Evolutionary conservation across 768 basidiomycete genomes (phyloP).

Genomic region (Auricularia sp.): DNA sequence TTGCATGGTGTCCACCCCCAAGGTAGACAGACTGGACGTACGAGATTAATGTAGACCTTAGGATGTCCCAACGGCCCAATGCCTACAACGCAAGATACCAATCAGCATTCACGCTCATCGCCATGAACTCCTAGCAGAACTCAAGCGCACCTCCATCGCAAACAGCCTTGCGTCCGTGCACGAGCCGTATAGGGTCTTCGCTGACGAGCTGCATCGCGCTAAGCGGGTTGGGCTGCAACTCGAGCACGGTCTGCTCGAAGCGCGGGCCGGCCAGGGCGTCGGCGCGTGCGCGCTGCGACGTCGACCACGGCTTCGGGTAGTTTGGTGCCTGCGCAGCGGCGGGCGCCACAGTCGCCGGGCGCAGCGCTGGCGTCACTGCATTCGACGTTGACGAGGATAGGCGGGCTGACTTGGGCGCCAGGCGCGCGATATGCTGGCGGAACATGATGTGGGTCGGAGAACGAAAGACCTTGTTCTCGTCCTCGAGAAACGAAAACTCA

Average conservation of each 20-base stretch:
- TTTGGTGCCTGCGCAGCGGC: conserved; percentile 72
- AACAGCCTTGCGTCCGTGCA: conserved; percentile 73
- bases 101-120: neutral
- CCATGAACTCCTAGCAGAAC: conserved; percentile 8
- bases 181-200: conserved; percentile 75
- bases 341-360: conserved; percentile 14
- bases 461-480: too few species aligned
- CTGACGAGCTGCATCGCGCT: conserved; percentile 87
- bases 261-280: conserved; percentile 54
- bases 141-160: conserved; percentile 84
- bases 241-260: conserved; percentile 87
- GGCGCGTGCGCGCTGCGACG: conserved; percentile 65
- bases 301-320: conserved; percentile 73
- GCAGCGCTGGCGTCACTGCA: neutral
- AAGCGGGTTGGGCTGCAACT: conserved; percentile 78
- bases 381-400: neutral
- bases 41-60: conserved; percentile 92
- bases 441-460: neutral
- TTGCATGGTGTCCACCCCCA: neutral
- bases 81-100: conserved; percentile 39
- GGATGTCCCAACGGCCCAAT: conserved; percentile 93
- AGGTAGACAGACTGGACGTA: conserved; percentile 29
- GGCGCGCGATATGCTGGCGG: neutral
- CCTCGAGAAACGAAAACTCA: too few species aligned
- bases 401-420: neutral